Conservation (phyloP, 169 alveolate species). For the Blepharisma undulans region DNA sequence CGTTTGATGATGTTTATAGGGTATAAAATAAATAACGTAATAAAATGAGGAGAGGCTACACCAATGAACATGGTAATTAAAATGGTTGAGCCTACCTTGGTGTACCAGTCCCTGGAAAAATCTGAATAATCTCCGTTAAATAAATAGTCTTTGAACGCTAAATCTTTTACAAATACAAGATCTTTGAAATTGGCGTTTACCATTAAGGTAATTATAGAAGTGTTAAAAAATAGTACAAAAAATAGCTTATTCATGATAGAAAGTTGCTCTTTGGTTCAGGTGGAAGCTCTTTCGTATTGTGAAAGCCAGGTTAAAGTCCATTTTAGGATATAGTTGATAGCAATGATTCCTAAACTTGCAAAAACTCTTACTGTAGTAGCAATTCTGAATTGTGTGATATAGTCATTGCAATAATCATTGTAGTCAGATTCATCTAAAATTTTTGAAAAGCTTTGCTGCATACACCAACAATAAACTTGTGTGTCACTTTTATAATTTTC, state of each 20-base stretch:
- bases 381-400: background rate
- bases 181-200: constrained; percentile 53
- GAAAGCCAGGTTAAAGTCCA: background rate
- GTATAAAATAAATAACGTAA: background rate
- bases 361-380: background rate
- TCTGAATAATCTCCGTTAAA: constrained; percentile 38
- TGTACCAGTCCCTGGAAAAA: constrained; percentile 51
- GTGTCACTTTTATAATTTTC: background rate
- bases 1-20: background rate
- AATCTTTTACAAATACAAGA: background rate
- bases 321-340: constrained; percentile 36
- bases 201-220: constrained; percentile 38
- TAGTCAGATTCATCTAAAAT: constrained; percentile 15
- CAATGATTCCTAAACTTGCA: constrained; percentile 29
- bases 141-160: constrained; percentile 41
- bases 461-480: constrained; percentile 42
- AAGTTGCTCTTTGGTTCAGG: constrained; percentile 17
- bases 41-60: constrained; percentile 30
- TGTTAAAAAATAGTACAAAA: constrained; percentile 47
- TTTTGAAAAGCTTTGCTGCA: constrained; percentile 8
- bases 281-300: constrained; percentile 38
- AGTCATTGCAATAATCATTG: constrained; percentile 26
- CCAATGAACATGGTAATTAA: constrained; percentile 20
- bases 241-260: constrained; percentile 43
- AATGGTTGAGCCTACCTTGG: constrained; percentile 49